These are phyloP conservation scores for Pseudogymnoascus sp. DNA, from an alignment of 2,329 filamentous ascomycete genomes.

Conservation along the genomic window DNA sequence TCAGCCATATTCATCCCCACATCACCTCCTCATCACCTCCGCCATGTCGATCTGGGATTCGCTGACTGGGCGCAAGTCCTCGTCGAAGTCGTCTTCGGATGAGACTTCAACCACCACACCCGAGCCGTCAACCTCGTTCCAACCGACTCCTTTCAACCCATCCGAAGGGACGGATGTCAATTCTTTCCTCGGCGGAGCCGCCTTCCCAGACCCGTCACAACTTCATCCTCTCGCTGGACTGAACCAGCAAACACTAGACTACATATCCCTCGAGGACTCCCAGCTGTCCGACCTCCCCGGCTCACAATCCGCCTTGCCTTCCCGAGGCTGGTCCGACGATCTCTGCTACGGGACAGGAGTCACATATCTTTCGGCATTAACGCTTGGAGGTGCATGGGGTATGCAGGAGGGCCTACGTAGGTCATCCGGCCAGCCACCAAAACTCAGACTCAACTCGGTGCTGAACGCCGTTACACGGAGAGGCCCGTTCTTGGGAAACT, in stretches of 20 bases:
- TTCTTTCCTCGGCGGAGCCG: slow-evolving; percentile 70
- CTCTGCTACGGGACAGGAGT: slow-evolving; percentile 95
- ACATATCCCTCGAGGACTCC: slow-evolving; percentile 88
- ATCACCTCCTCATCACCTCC: slow-evolving; percentile 12
- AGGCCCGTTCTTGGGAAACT: slow-evolving; percentile 94
- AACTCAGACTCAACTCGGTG: slow-evolving; percentile 86
- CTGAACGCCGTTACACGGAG: slow-evolving; percentile 89
- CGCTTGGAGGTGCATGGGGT: slow-evolving; percentile 84
- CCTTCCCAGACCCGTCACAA: slow-evolving; percentile 76
- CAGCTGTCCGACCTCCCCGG: slow-evolving; percentile 79
- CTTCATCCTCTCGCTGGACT: slow-evolving; percentile 91
- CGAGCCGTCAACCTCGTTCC: slow-evolving; percentile 34
- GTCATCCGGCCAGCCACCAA: slow-evolving; percentile 70
- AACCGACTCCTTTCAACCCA: slow-evolving; percentile 59
- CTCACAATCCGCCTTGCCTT: slow-evolving; percentile 79
- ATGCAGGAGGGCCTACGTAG: slow-evolving; percentile 79
- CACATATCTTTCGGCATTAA: slow-evolving; percentile 82
- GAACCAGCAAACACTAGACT: slow-evolving; percentile 88
- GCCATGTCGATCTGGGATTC: slow-evolving; percentile 33
- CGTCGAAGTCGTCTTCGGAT: slow-evolving; percentile 20
- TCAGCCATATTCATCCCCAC: slow-evolving; percentile 1
- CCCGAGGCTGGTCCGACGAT: slow-evolving; percentile 95
- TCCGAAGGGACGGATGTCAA: slow-evolving; percentile 70
- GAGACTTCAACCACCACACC: slow-evolving; percentile 14
- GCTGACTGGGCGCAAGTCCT: slow-evolving; percentile 30